Evolutionary conservation across 306 rosid genomes (phyloP).

Genomic region (Rosa persica): DNA sequence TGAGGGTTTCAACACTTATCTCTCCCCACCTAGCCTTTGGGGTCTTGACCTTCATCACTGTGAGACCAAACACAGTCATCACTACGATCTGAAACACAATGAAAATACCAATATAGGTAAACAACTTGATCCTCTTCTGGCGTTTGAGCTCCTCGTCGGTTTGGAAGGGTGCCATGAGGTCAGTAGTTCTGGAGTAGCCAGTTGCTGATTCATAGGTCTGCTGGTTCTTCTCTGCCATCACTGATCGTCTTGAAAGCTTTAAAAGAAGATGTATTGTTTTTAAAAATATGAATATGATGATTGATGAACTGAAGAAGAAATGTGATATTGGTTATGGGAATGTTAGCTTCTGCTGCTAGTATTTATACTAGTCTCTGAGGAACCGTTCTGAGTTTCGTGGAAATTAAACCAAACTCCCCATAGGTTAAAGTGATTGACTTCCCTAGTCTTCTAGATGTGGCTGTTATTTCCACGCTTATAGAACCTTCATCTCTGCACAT

Average conservation of each 20-base stretch:
- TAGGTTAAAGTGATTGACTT: neutral
- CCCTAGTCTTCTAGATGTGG: constrained; percentile 16
- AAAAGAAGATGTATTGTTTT: neutral
- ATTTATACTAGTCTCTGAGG: neutral
- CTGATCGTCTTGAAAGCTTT: neutral
- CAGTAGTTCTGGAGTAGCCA: neutral
- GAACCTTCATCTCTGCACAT: neutral
- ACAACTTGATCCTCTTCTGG: neutral
- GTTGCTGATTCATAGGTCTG: neutral
- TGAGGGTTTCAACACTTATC: neutral
- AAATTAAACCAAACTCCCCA: constrained; percentile 1
- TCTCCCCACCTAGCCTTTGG: neutral
- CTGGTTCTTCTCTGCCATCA: constrained; percentile 11
- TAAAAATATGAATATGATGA: neutral
- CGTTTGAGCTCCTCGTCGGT: neutral
- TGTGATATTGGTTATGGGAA: neutral
- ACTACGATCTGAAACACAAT: neutral
- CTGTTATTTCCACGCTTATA: neutral
- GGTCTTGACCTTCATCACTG: constrained; percentile 9
- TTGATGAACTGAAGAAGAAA: neutral
- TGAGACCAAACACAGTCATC: neutral
- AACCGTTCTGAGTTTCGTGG: neutral
- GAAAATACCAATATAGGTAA: neutral
- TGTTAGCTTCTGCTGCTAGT: neutral
- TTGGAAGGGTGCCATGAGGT: neutral